Evolutionary conservation across 768 basidiomycete genomes (phyloP).

Genomic region (Tricholoma terreum): DNA sequence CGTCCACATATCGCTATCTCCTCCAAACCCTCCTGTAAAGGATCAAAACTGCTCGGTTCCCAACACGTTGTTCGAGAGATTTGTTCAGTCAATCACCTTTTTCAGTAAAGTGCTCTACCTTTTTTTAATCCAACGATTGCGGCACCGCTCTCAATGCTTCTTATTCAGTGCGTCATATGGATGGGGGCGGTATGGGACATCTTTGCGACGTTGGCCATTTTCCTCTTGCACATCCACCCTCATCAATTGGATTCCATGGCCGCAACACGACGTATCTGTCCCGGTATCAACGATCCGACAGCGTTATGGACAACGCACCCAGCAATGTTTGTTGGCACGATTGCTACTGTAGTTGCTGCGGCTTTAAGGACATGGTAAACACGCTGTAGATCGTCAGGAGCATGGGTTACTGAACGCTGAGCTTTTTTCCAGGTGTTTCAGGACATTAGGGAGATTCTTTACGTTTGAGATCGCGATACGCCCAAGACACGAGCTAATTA

Average conservation of each 20-base stretch:
- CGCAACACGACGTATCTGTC: neutral
- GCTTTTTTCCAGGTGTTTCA: slow-evolving; percentile 32
- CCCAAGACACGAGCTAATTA: slow-evolving; percentile 38
- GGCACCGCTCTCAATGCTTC: neutral
- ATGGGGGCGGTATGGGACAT: slow-evolving; percentile 21
- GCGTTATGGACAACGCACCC: slow-evolving; percentile 16
- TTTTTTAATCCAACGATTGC: neutral
- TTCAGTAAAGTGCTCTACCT: slow-evolving; percentile 31
- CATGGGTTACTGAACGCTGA: neutral
- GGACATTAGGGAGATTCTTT: slow-evolving; percentile 37
- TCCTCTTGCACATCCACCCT: slow-evolving; percentile 1
- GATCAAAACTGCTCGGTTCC: slow-evolving; percentile 29
- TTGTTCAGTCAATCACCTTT: slow-evolving; percentile 35
- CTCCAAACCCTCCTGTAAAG: slow-evolving; percentile 38
- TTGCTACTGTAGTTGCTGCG: slow-evolving; percentile 24
- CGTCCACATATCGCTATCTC: slow-evolving; percentile 36
- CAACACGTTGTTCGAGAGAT: slow-evolving; percentile 32
- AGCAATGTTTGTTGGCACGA: slow-evolving; percentile 23
- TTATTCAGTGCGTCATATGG: slow-evolving; percentile 28
- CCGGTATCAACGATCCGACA: slow-evolving; percentile 6
- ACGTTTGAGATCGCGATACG: slow-evolving; percentile 43
- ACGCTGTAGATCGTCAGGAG: neutral
- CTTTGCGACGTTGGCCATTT: slow-evolving; percentile 2
- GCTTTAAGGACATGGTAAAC: slow-evolving; percentile 30
- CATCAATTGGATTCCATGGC: neutral